These are phyloP conservation scores for Abrus pulchellus DNA, from an alignment of 306 rosid genomes.

Conservation along the genomic window DNA sequence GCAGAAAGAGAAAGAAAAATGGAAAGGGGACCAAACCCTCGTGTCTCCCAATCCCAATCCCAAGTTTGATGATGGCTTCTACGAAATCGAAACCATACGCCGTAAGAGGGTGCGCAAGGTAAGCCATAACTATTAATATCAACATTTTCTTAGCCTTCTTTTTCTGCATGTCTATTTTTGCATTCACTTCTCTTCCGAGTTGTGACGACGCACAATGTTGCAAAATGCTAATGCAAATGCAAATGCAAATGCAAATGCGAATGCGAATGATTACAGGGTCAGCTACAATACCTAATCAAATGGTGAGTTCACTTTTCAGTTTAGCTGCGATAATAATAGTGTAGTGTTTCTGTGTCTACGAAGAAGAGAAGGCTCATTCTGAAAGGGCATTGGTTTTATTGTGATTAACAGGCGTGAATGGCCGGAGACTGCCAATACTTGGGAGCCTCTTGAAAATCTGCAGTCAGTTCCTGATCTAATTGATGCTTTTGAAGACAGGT, in stretches of 20 bases:
- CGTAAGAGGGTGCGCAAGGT: conserved; percentile 89
- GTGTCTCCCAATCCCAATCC: conserved; percentile 36
- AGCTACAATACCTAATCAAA: conserved; percentile 89
- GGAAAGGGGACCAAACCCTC: conserved; percentile 22
- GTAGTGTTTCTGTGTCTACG: too few relatives aligned
- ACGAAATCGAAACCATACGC: conserved; percentile 86
- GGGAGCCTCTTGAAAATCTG: conserved; percentile 96
- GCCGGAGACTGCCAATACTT: conserved; percentile 94
- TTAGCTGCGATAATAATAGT: neutral
- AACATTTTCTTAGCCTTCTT: neutral
- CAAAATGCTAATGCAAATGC: neutral
- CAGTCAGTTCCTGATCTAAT: conserved; percentile 85
- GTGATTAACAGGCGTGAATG: conserved; percentile 76
- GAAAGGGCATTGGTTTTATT: neutral
- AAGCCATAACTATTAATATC: neutral
- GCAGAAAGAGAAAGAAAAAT: neutral
- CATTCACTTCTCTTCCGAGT: neutral
- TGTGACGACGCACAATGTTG: conserved; percentile 6
- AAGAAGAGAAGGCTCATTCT: neutral
- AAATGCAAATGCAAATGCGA: conserved; percentile 52
- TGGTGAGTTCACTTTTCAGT: conserved; percentile 61
- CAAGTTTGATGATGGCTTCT: conserved; percentile 78
- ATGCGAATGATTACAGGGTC: conserved; percentile 54
- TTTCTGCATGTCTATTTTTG: neutral
- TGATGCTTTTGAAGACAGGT: conserved; percentile 87